Evolutionary conservation across 2,329 filamentous ascomycete species (phyloP).

Genomic region (Sporothrix dimorphospora): DNA sequence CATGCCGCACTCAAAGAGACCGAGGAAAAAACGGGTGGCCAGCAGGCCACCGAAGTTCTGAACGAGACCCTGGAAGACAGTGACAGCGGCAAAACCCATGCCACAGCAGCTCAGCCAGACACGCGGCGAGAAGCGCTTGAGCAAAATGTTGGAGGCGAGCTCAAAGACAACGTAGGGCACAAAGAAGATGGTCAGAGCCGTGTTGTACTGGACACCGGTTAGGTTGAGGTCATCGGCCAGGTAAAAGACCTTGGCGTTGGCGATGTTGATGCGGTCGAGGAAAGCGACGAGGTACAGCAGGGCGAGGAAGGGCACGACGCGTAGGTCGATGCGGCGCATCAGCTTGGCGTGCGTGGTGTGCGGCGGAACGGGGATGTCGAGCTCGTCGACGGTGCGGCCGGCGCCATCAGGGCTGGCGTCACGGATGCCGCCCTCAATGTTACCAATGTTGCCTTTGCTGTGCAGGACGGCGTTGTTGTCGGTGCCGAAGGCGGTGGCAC

Average conservation of each 20-base stretch:
- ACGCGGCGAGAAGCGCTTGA: constrained; percentile 68
- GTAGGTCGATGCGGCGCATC: constrained; percentile 70
- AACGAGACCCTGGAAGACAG: constrained; percentile 41
- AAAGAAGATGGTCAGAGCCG: constrained; percentile 75
- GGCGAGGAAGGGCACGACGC: constrained; percentile 72
- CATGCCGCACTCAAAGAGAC: constrained; percentile 63
- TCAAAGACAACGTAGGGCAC: constrained; percentile 74
- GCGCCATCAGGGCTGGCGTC: constrained; percentile 30
- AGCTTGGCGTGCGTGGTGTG: constrained; percentile 66
- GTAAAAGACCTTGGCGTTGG: constrained; percentile 71
- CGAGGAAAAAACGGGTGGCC: constrained; percentile 45
- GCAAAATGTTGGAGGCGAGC: constrained; percentile 72
- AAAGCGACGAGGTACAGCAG: constrained; percentile 73
- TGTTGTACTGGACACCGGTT: constrained; percentile 65
- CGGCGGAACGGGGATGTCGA: constrained; percentile 49
- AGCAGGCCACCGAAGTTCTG: constrained; percentile 42
- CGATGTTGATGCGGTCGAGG: constrained; percentile 76
- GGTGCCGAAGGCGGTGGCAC: not conserved
- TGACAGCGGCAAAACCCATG: constrained; percentile 64
- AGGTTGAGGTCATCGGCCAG: constrained; percentile 66
- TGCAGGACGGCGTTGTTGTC: constrained; percentile 20
- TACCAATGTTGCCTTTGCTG: constrained; percentile 16
- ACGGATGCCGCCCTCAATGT: constrained; percentile 6
- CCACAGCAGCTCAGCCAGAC: constrained; percentile 78
- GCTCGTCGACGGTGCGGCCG: constrained; percentile 29